Conservation (phyloP, 116 monocot species). For the Zostera marina region DNA sequence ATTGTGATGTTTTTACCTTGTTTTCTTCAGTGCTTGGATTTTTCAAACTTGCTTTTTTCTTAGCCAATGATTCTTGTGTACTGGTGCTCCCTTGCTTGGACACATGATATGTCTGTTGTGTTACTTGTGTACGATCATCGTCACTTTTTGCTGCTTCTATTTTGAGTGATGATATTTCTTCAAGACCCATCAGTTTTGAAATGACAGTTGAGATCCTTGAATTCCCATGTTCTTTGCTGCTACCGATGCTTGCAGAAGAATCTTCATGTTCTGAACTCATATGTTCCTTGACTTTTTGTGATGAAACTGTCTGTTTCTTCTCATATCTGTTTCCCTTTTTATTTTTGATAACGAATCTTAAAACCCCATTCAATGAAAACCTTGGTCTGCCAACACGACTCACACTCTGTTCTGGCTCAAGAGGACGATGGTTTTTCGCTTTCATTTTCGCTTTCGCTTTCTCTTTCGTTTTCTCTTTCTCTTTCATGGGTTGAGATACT, state of each 20-base stretch:
- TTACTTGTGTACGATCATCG: too few relatives aligned
- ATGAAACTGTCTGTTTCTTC: conserved; percentile 7
- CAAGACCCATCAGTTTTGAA: conserved; percentile 80
- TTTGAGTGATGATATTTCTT: conserved; percentile 39
- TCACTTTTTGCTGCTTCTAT: conserved; percentile 16
- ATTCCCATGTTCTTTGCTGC: conserved; percentile 13
- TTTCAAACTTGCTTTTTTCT: conserved; percentile 3
- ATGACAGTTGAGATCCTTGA: conserved; percentile 63
- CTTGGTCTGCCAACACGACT: conserved; percentile 8
- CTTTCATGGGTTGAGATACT: conserved; percentile 45
- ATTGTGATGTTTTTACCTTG: too few relatives aligned
- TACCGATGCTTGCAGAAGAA: conserved; percentile 18
- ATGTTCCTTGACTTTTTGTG: conserved; percentile 3
- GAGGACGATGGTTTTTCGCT: too few relatives aligned
- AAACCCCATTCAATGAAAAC: conserved; percentile 19
- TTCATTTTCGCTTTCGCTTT: conserved; percentile 18
- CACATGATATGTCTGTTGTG: background rate
- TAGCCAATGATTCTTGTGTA: background rate
- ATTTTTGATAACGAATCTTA: conserved; percentile 6
- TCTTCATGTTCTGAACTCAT: conserved; percentile 1
- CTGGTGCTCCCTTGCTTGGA: conserved; percentile 1
- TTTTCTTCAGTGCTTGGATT: background rate
- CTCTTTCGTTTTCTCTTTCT: conserved; percentile 15
- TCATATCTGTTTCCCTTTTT: background rate
- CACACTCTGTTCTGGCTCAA: conserved; percentile 12